A percentile compares a stretch with the other conserved stretches of the same genome.
Evolutionary conservation across 495 filamentous ascomycete species (phyloP).

Genomic region (Astrocystis sublimbata): DNA sequence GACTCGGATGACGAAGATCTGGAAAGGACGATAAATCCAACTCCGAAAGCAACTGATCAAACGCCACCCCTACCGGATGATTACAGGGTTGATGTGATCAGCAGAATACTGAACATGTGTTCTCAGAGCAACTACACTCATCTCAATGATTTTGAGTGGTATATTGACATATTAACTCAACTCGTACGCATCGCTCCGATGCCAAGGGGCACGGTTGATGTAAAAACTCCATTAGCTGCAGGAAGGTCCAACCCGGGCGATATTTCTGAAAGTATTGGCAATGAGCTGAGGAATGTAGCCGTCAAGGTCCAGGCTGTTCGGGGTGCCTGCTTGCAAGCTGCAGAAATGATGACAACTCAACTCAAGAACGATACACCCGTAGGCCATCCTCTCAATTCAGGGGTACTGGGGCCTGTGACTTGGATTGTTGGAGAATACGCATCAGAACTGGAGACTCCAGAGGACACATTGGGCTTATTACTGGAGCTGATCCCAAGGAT

Average conservation of each 20-base stretch:
- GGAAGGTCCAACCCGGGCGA: constrained; percentile 41
- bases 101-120: constrained; percentile 83
- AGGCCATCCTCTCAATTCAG: constrained; percentile 45
- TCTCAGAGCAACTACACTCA: constrained; percentile 85
- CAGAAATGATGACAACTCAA: constrained; percentile 68
- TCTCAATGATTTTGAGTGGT: constrained; percentile 93
- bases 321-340: constrained; percentile 74
- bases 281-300: constrained; percentile 81
- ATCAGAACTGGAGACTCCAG: constrained; percentile 61
- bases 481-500: constrained; percentile 67
- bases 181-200: constrained; percentile 67
- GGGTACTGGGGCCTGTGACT: constrained; percentile 68
- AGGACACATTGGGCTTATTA: constrained; percentile 68
- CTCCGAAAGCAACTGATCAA: constrained; percentile 36
- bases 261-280: constrained; percentile 72
- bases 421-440: constrained; percentile 92
- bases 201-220: constrained; percentile 34
- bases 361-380: constrained; percentile 43
- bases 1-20: constrained; percentile 63
- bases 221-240: constrained; percentile 42
- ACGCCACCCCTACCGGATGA: constrained; percentile 67
- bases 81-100: constrained; percentile 77
- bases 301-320: constrained; percentile 88
- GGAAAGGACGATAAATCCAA: constrained; percentile 39
- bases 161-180: constrained; percentile 80